Percentiles rank a stretch among this genome's conserved stretches.
These are phyloP conservation scores for Aspergillus affinis DNA, from an alignment of 495 filamentous ascomycete species.

Conservation along the genomic window DNA sequence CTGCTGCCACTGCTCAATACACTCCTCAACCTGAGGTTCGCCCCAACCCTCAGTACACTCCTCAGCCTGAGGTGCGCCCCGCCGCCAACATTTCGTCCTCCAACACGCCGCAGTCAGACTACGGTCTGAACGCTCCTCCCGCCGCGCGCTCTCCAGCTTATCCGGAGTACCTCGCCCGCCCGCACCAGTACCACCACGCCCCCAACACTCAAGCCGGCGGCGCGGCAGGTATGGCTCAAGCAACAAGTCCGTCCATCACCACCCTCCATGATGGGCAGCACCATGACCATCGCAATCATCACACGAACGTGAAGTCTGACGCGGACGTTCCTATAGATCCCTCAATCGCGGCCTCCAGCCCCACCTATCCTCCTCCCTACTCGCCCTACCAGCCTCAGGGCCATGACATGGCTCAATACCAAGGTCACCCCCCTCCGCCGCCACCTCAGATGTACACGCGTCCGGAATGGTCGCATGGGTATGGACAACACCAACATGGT, in stretches of 20 bases:
- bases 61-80: slow-evolving; percentile 75
- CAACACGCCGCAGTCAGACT: slow-evolving; percentile 85
- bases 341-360: slow-evolving; percentile 88
- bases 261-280: slow-evolving; percentile 71
- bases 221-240: slow-evolving; percentile 93
- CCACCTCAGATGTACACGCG: slow-evolving; percentile 71
- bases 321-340: slow-evolving; percentile 98
- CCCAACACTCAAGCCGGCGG: slow-evolving; percentile 69
- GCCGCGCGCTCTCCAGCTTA: slow-evolving; percentile 78
- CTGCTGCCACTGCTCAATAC: slow-evolving; percentile 58
- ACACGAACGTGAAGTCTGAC: slow-evolving; percentile 84
- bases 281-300: slow-evolving; percentile 58
- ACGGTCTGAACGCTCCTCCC: slow-evolving; percentile 74
- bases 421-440: slow-evolving; percentile 53
- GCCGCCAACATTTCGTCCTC: slow-evolving; percentile 62
- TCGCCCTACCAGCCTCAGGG: slow-evolving; percentile 80
- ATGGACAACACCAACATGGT: slow-evolving; percentile 61
- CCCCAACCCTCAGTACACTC: slow-evolving; percentile 53
- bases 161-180: slow-evolving; percentile 70
- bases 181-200: slow-evolving; percentile 63
- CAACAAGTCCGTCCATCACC: slow-evolving; percentile 93
- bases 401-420: slow-evolving; percentile 77
- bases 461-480: slow-evolving; percentile 79
- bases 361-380: slow-evolving; percentile 81
- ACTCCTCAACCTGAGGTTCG: slow-evolving; percentile 48